Evolutionary conservation across 129 eudicot genomes (phyloP).

Genomic region (Centrapalus pauciflorus): DNA sequence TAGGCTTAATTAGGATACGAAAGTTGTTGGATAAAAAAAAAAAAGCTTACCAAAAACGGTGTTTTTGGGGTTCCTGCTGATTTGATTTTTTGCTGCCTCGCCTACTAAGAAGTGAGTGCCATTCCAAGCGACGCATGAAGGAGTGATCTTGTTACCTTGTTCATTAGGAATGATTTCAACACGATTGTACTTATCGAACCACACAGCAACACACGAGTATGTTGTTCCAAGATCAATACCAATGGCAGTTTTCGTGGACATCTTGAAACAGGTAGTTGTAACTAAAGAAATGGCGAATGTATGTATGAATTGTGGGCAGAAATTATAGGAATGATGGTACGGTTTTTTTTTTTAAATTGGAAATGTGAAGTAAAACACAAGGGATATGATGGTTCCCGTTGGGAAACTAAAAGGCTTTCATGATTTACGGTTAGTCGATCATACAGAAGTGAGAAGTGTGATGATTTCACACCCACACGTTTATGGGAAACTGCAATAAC

Average conservation of each 20-base stretch:
- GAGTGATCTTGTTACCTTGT: constrained; percentile 16
- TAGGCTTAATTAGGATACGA: background rate
- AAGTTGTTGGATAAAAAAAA: background rate
- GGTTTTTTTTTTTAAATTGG: no score
- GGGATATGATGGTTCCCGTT: no score
- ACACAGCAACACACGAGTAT: constrained; percentile 3
- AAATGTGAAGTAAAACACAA: no score
- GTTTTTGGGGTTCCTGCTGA: constrained; percentile 15
- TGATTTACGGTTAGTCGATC: no score
- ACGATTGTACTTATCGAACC: constrained; percentile 1
- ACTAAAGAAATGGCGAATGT: no score
- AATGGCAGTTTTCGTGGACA: background rate
- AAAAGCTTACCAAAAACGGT: constrained; percentile 14
- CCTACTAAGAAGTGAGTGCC: constrained; percentile 8
- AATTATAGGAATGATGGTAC: no score
- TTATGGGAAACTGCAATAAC: no score
- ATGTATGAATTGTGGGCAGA: no score
- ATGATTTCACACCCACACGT: no score
- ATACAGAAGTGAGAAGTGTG: no score
- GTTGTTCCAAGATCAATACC: constrained; percentile 21
- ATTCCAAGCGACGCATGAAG: constrained; percentile 12
- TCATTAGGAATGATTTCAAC: constrained; percentile 18
- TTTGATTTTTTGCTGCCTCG: constrained; percentile 20
- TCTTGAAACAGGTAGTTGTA: constrained; percentile 5
- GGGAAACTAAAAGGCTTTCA: no score